phyloP scores from a whole-genome alignment of 2,329 filamentous ascomycete species.

The Talaromyces sp. region DNA sequence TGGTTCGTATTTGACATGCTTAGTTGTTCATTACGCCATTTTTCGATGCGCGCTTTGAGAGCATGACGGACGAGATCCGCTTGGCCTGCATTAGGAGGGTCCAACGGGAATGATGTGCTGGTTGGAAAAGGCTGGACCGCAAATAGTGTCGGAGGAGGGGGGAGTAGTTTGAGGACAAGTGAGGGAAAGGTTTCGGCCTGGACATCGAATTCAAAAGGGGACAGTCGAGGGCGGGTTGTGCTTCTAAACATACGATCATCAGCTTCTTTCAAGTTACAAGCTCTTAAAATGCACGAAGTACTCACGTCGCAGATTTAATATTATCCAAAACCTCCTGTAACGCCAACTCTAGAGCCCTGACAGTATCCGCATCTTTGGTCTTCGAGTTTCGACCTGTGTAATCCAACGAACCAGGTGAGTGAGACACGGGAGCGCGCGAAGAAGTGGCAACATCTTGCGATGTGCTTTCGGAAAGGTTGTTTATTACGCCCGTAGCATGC shows the following conservation, averaged over 20 bases:
- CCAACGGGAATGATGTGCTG: constrained; percentile 74
- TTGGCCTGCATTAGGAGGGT: constrained; percentile 70
- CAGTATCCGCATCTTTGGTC: constrained; percentile 74
- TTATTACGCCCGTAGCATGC: constrained; percentile 76
- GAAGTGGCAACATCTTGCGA: constrained; percentile 35
- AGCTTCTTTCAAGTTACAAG: neutral
- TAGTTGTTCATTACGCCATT: constrained; percentile 56
- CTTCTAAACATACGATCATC: constrained; percentile 1
- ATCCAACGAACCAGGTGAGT: constrained; percentile 43
- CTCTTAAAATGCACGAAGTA: constrained; percentile 11
- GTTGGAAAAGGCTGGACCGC: constrained; percentile 76
- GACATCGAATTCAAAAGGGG: constrained; percentile 75
- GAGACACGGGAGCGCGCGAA: constrained; percentile 31
- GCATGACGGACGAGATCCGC: constrained; percentile 66
- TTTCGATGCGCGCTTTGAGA: constrained; percentile 64
- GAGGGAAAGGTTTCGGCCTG: constrained; percentile 81
- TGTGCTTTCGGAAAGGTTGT: constrained; percentile 61
- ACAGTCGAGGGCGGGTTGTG: constrained; percentile 20
- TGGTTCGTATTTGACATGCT: constrained; percentile 34
- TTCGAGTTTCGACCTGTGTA: constrained; percentile 60
- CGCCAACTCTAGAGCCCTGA: constrained; percentile 78
- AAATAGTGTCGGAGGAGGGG: constrained; percentile 77
- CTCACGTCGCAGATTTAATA: constrained; percentile 77
- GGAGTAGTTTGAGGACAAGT: constrained; percentile 75
- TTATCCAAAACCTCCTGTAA: constrained; percentile 78